Percentiles rank a stretch among this genome's conserved stretches.
Conservation (phyloP, 805 yeast genomes). For the Yarrowia keelungensis region DNA sequence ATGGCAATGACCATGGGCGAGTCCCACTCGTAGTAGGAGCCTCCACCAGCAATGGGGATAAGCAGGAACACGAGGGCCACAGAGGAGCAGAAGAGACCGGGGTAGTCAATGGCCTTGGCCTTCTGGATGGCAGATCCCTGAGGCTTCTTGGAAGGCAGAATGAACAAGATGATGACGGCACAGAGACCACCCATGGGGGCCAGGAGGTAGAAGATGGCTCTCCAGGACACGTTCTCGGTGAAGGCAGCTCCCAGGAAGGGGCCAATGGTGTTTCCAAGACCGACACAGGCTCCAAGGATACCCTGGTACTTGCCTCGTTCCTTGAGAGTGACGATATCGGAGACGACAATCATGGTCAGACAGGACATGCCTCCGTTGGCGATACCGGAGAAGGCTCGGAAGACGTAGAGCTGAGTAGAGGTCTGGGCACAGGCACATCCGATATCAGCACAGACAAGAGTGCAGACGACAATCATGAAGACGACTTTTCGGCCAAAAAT, state of each 20-base stretch:
- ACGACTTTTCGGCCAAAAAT: constrained; percentile 61
- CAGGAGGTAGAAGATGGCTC: constrained; percentile 58
- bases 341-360: constrained; percentile 59
- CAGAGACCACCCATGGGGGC: constrained; percentile 53
- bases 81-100: constrained; percentile 58
- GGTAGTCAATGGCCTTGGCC: constrained; percentile 58
- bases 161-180: constrained; percentile 46
- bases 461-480: constrained; percentile 52
- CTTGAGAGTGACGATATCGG: constrained; percentile 61
- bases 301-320: constrained; percentile 67
- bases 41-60: constrained; percentile 69
- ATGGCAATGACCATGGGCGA: constrained; percentile 54
- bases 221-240: constrained; percentile 56
- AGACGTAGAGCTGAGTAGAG: constrained; percentile 58
- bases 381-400: constrained; percentile 63
- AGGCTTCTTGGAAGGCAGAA: constrained; percentile 49
- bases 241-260: constrained; percentile 63
- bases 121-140: constrained; percentile 53
- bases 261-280: constrained; percentile 60
- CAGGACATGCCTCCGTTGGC: constrained; percentile 63
- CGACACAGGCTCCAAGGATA: constrained; percentile 59
- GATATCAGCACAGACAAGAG: constrained; percentile 56
- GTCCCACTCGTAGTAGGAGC: constrained; percentile 63
- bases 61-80: constrained; percentile 57
- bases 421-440: constrained; percentile 61